Conservation (phyloP, 208 protist genomes). For the Leishmania gerbilli region DNA sequence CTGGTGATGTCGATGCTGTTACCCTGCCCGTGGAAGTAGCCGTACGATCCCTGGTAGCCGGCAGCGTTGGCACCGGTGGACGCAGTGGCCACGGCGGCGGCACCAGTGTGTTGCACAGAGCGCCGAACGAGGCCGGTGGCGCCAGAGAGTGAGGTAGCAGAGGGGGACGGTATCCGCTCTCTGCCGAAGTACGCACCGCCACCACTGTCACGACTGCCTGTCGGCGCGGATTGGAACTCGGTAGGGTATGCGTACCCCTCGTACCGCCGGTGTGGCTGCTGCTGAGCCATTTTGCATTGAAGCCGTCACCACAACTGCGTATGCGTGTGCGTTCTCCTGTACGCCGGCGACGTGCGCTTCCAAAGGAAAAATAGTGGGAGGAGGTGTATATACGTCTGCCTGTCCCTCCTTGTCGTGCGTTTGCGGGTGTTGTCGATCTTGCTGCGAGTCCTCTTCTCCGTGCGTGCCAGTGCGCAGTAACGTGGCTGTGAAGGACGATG, state of each 20-base stretch:
- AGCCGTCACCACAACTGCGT: neutral
- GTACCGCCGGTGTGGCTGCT: conserved; percentile 4
- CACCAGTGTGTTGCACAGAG: conserved; percentile 20
- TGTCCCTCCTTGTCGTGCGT: neutral
- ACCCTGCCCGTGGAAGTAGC: conserved; percentile 49
- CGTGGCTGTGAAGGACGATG: neutral
- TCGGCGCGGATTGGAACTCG: conserved; percentile 13
- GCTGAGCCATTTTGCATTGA: neutral
- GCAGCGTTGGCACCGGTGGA: conserved; percentile 5
- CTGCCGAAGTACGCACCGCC: conserved; percentile 21
- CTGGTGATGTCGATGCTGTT: conserved; percentile 46
- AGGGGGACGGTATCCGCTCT: neutral
- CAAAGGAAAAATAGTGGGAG: neutral
- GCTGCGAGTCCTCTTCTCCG: neutral
- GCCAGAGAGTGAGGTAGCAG: conserved; percentile 5
- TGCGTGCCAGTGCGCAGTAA: neutral
- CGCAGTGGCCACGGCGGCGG: neutral
- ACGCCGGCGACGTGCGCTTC: neutral
- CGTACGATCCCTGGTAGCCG: conserved; percentile 29
- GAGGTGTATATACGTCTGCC: neutral
- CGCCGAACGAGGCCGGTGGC: conserved; percentile 36
- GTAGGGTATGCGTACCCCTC: conserved; percentile 31
- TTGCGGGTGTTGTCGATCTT: neutral
- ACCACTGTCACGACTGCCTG: neutral
- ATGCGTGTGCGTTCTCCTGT: neutral